A percentile compares a stretch with the other conserved stretches of the same genome.
These are phyloP conservation scores for Verticillium zaregamsianum DNA, from an alignment of 2,329 filamentous ascomycete genomes.

Conservation along the genomic window DNA sequence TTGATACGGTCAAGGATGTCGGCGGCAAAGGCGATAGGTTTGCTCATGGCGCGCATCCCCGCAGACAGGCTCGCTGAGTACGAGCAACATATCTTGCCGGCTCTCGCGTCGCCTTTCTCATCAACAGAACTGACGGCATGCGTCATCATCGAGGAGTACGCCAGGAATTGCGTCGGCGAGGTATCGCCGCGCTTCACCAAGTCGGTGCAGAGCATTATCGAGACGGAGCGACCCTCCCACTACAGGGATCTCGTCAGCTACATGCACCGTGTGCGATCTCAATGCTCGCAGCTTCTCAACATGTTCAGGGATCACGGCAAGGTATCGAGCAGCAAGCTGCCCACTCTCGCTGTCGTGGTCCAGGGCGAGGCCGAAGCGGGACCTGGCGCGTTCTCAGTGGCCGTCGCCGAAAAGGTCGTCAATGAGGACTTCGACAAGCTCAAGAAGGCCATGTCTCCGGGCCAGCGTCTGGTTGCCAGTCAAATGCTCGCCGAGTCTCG, in stretches of 20 bases:
- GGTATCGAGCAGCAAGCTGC: conserved; percentile 69
- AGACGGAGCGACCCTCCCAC: conserved; percentile 72
- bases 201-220: conserved; percentile 70
- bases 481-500: conserved; percentile 77
- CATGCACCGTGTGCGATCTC: conserved; percentile 82
- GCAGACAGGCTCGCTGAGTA: conserved; percentile 56
- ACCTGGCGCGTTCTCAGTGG: conserved; percentile 84
- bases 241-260: conserved; percentile 91
- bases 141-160: conserved; percentile 85
- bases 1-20: conserved; percentile 87
- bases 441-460: conserved; percentile 83
- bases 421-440: conserved; percentile 81
- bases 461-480: conserved; percentile 78
- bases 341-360: conserved; percentile 81
- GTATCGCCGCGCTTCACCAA: conserved; percentile 57
- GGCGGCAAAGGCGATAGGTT: conserved; percentile 80
- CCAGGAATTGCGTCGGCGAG: conserved; percentile 49
- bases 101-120: conserved; percentile 69
- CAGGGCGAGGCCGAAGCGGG: conserved; percentile 91
- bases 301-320: conserved; percentile 90
- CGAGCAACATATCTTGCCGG: conserved; percentile 60
- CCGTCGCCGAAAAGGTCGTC: conserved; percentile 83
- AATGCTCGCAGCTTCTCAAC: conserved; percentile 85
- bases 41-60: conserved; percentile 77
- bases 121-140: conserved; percentile 82